Base-by-base conservation (phyloP, 345 rosid genomes). In the Acer yangbiense region DNA sequence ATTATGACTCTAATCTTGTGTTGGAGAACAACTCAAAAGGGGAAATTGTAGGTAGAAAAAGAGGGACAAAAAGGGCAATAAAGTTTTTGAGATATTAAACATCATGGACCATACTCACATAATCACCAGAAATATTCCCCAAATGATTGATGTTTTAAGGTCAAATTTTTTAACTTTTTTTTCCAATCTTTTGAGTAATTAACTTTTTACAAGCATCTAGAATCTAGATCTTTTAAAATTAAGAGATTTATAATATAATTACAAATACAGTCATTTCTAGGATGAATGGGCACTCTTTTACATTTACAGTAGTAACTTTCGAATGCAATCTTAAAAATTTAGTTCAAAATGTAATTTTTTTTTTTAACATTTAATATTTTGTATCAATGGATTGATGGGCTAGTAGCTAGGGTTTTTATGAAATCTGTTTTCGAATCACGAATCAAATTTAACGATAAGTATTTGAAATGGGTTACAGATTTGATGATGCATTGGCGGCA, bases 401-500 rank as follows among this genome's bases (percentile, higher is more conserved):
- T 27, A 55, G 11, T 25, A 14, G 20, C 0, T 35, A 35, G 39
- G 20, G 25, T 5, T 50, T 16, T 54, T 1, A 14, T 17, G 6
- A 16, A 54, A 54, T 16, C 6, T 54, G 6, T 54, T 54, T 54
- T 54, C 2, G 7, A 54, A 54, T 16, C 2, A 16, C 18, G 4
- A 54, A 16, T 54, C 58, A 54, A 54, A 54, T 54, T 54, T 54
- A 16, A 52, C 1, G 57, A 5, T 54, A 2, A 2, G 6, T 3
- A 0, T 16, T 21, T 16, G 1, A 9, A 16, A 21, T 54, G 21
- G 55, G 25, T 7, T 76, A 12, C 72, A 89, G 94, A 77, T 91
- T 96, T 65, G 95, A 96, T 7, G 90, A 94, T 68, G 97, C 97
- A 0, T 21, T 88, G 83, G 89, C 76, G 32, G 90, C 90, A 44